phyloP scores from a whole-genome alignment of 2,329 filamentous ascomycete species.

The Moelleriella libera region DNA sequence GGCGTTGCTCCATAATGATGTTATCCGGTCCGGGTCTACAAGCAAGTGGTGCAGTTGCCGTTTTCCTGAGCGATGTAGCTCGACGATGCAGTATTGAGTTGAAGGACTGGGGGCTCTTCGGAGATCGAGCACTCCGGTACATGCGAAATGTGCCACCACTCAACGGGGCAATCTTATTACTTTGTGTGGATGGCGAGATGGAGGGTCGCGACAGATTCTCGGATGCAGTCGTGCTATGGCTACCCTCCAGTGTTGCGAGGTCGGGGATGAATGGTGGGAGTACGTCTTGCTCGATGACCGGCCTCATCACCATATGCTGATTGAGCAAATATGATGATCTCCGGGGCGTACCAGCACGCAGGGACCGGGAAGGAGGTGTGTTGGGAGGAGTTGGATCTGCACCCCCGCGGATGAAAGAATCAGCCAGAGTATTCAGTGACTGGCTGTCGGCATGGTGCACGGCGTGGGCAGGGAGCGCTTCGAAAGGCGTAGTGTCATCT shows the following conservation, averaged over 20 bases:
- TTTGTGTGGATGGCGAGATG: constrained; percentile 11
- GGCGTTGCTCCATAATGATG: constrained; percentile 16
- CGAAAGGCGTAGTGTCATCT: constrained; percentile 45
- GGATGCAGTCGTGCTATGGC: constrained; percentile 13
- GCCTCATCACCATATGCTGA: constrained; percentile 22
- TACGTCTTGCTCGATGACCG: constrained; percentile 21
- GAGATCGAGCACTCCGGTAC: constrained; percentile 32
- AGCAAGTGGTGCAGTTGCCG: constrained; percentile 25
- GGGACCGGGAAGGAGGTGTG: constrained; percentile 36
- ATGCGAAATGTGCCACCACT: constrained; percentile 15
- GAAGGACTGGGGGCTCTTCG: constrained; percentile 32
- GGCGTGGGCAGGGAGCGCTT: constrained; percentile 35
- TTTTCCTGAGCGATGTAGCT: constrained; percentile 47
- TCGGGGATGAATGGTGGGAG: constrained; percentile 35
- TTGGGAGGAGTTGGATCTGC: constrained; percentile 46
- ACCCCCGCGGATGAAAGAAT: constrained; percentile 32
- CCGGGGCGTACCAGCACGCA: constrained; percentile 30
- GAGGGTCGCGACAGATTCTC: constrained; percentile 20
- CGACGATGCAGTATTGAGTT: constrained; percentile 38
- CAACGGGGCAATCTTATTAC: constrained; percentile 12
- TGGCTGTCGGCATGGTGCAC: constrained; percentile 26
- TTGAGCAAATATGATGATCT: constrained; percentile 42
- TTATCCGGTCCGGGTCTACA: not conserved
- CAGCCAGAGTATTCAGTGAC: constrained; percentile 38
- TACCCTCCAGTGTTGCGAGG: constrained; percentile 21